These are phyloP conservation scores for Chlorella sp. DNA, from an alignment of 139 green algal genomes.

Conservation along the genomic window DNA sequence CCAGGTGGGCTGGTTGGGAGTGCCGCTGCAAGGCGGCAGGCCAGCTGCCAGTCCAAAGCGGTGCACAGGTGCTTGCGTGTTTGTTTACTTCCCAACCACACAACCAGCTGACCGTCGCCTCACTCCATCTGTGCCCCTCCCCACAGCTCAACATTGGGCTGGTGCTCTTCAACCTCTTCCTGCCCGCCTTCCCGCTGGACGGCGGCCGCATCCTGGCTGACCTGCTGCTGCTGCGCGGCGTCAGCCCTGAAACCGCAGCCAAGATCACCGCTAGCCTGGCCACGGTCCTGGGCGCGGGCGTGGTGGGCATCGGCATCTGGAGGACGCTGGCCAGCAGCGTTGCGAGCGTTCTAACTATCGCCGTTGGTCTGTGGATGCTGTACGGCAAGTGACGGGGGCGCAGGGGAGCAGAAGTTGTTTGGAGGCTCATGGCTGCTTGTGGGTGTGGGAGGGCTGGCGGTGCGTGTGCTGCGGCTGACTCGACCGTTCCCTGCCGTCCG, in stretches of 20 bases:
- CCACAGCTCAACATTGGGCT: conserved; percentile 75
- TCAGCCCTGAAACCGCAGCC: conserved; percentile 33
- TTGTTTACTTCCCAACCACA: no score
- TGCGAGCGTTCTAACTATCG: not conserved
- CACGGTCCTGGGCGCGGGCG: conserved; percentile 22
- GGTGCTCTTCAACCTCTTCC: conserved; percentile 80
- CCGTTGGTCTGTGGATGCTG: conserved; percentile 17
- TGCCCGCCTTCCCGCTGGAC: conserved; percentile 85
- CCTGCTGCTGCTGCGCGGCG: conserved; percentile 58
- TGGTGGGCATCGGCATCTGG: conserved; percentile 23
- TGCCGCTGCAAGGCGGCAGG: no score
- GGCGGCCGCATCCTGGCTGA: conserved; percentile 68
- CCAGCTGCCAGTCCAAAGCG: no score
- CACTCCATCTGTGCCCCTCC: not conserved
- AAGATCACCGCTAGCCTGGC: conserved; percentile 51
- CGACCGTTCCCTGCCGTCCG: no score
- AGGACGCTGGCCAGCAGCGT: no score
- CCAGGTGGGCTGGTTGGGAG: conserved; percentile 24
- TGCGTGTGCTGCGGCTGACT: no score
- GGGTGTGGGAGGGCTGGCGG: no score
- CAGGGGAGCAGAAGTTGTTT: no score
- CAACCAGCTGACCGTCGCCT: no score
- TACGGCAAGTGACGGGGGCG: not conserved
- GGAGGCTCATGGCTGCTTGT: no score
- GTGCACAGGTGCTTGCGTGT: no score